A percentile compares a stretch with the other conserved stretches of the same genome.
These are phyloP conservation scores for Begonia masoniana DNA, from an alignment of 306 rosid genomes.

Conservation along the genomic window DNA sequence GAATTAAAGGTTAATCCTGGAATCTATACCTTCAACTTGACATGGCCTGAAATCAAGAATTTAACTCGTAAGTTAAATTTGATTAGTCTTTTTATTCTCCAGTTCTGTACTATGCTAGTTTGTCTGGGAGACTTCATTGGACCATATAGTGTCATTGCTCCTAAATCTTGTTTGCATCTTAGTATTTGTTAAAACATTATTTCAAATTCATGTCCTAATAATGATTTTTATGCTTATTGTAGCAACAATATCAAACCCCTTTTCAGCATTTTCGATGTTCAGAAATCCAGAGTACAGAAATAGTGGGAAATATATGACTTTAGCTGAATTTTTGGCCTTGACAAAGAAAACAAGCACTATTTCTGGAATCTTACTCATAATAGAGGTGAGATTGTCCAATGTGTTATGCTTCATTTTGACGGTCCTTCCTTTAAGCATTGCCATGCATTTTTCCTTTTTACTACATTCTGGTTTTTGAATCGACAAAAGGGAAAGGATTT, in stretches of 20 bases:
- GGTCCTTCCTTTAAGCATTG: background rate
- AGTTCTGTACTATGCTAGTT: too few species aligned
- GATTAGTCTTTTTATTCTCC: constrained; percentile 11
- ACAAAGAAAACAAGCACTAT: constrained; percentile 56
- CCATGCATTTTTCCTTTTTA: too few species aligned
- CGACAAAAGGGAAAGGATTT: too few species aligned
- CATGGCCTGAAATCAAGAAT: constrained; percentile 45
- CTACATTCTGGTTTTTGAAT: too few species aligned
- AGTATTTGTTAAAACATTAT: too few species aligned
- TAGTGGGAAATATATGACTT: constrained; percentile 31
- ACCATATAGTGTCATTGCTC: background rate
- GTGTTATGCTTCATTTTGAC: background rate
- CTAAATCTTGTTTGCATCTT: background rate
- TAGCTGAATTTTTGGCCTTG: constrained; percentile 68
- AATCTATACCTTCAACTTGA: constrained; percentile 57
- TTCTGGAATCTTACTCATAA: constrained; percentile 49
- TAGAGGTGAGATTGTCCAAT: constrained; percentile 42
- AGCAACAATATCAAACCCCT: constrained; percentile 58
- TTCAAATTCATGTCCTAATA: background rate
- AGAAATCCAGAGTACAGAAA: constrained; percentile 46
- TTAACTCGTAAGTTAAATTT: constrained; percentile 49
- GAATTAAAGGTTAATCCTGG: constrained; percentile 37
- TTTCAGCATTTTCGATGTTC: constrained; percentile 9
- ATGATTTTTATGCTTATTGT: constrained; percentile 15
- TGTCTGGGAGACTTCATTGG: too few species aligned